A percentile compares a stretch with the other conserved stretches of the same genome.
These are phyloP conservation scores for Cutaneotrichosporon curvatum DNA, from an alignment of 1,284 basidiomycete species.

Conservation along the genomic window DNA sequence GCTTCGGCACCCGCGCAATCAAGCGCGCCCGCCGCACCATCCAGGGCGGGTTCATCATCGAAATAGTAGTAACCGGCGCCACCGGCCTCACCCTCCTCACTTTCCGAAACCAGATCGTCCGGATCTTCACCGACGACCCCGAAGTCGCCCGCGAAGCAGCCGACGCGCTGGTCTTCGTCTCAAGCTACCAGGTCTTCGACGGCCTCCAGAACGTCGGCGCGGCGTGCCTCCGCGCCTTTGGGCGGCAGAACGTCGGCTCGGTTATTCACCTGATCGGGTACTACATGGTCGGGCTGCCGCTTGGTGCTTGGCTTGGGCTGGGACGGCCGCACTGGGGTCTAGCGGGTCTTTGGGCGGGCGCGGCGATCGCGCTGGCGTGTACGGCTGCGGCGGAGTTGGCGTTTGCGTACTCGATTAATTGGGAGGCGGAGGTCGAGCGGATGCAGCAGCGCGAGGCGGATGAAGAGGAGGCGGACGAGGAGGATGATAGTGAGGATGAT, in stretches of 20 bases:
- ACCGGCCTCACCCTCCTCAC: constrained; percentile 16
- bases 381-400: constrained; percentile 18
- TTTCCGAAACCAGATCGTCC: constrained; percentile 17
- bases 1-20: constrained; percentile 22
- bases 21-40: constrained; percentile 19
- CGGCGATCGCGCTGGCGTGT: constrained; percentile 18
- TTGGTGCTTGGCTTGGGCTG: constrained; percentile 24
- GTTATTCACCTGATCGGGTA: constrained; percentile 22
- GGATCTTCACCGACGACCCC: constrained; percentile 21
- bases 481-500: constrained; percentile 1
- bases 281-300: constrained; percentile 24
- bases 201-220: constrained; percentile 27
- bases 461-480: constrained; percentile 5
- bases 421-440: constrained; percentile 23
- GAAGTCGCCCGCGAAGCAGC: constrained; percentile 18
- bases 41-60: constrained; percentile 21
- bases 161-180: constrained; percentile 18
- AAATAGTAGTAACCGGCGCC: constrained; percentile 15
- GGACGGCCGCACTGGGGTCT: constrained; percentile 19
- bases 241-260: constrained; percentile 23
- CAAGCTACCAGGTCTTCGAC: constrained; percentile 22
- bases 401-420: constrained; percentile 18
- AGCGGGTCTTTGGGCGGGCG: constrained; percentile 26
- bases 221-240: constrained; percentile 27
- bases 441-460: constrained; percentile 16